These are phyloP conservation scores for Thalassiosira ordinaria DNA, from an alignment of 352 stramenopile species.

Conservation along the genomic window DNA sequence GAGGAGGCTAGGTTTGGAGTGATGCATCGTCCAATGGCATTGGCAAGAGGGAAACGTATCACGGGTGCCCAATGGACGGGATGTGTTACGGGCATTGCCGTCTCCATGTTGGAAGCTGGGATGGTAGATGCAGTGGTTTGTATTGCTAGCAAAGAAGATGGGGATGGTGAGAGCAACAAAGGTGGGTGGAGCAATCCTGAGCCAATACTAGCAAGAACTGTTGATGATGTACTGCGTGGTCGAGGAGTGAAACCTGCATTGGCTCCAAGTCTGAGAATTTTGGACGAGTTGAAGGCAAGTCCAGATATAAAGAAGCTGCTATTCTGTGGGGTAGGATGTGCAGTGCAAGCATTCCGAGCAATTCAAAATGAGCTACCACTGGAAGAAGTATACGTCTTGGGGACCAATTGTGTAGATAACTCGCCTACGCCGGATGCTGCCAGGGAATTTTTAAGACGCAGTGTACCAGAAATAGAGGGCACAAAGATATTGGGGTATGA, in stretches of 20 bases:
- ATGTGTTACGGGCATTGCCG: conserved; percentile 76
- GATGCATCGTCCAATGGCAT: conserved; percentile 64
- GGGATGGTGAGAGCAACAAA: conserved; percentile 1
- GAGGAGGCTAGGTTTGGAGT: conserved; percentile 80
- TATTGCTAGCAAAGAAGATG: conserved; percentile 58
- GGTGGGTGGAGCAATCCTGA: conserved; percentile 60
- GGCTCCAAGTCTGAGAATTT: conserved; percentile 72
- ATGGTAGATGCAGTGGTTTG: conserved; percentile 82
- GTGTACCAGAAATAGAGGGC: conserved; percentile 46
- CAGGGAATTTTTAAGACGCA: conserved; percentile 67
- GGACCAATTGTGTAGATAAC: conserved; percentile 85
- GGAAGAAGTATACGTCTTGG: conserved; percentile 80
- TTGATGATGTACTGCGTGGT: conserved; percentile 69
- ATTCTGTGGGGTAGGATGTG: conserved; percentile 83
- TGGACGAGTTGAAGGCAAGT: conserved; percentile 76
- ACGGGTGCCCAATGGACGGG: conserved; percentile 78
- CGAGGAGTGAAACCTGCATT: conserved; percentile 79
- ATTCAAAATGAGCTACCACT: conserved; percentile 69
- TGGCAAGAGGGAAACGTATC: conserved; percentile 65
- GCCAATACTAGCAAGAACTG: conserved; percentile 74
- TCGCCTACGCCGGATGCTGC: conserved; percentile 72
- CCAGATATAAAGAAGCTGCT: conserved; percentile 70
- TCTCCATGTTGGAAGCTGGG: conserved; percentile 72
- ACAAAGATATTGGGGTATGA: conserved; percentile 74
- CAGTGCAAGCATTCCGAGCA: conserved; percentile 81